These are phyloP conservation scores for Erysimum cheiri DNA, from an alignment of 441 rosid genomes.

Conservation along the genomic window DNA sequence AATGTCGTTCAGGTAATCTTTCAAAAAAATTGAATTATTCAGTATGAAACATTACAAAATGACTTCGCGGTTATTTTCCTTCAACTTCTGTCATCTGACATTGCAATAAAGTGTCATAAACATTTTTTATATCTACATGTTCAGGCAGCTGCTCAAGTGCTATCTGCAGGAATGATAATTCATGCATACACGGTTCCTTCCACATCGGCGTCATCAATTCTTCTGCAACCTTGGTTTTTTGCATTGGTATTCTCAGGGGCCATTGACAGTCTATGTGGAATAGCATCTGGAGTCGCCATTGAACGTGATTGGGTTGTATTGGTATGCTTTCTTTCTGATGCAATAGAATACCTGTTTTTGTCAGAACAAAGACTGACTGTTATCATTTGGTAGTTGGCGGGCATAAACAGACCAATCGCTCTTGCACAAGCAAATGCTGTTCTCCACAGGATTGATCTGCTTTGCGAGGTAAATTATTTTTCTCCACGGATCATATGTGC, in stretches of 20 bases:
- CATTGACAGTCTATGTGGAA: constrained; percentile 80
- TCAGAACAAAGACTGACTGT: constrained; percentile 6
- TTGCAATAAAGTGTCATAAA: not conserved
- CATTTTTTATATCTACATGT: not conserved
- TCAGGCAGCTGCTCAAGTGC: constrained; percentile 84
- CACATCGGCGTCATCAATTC: constrained; percentile 62
- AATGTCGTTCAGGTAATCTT: constrained; percentile 73
- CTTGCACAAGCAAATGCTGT: constrained; percentile 96
- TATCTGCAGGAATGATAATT: constrained; percentile 86
- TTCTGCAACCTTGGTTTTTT: constrained; percentile 82
- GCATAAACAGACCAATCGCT: constrained; percentile 85
- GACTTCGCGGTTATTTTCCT: constrained; percentile 2
- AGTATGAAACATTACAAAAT: not conserved
- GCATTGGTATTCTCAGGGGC: constrained; percentile 74
- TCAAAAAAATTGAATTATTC: not conserved
- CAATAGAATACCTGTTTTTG: constrained; percentile 25
- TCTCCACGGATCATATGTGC: not conserved
- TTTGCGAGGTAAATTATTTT: constrained; percentile 73
- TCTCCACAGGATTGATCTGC: constrained; percentile 83
- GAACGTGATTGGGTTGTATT: constrained; percentile 97
- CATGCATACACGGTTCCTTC: constrained; percentile 65
- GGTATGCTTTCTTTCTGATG: constrained; percentile 52
- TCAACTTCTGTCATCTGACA: not conserved
- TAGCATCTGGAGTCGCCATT: constrained; percentile 85
- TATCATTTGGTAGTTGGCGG: constrained; percentile 68